Evolutionary conservation across 2,329 filamentous ascomycete genomes (phyloP), one percentile per base, ranked within the genome.

Genomic region (Beauveria varroae): DNA sequence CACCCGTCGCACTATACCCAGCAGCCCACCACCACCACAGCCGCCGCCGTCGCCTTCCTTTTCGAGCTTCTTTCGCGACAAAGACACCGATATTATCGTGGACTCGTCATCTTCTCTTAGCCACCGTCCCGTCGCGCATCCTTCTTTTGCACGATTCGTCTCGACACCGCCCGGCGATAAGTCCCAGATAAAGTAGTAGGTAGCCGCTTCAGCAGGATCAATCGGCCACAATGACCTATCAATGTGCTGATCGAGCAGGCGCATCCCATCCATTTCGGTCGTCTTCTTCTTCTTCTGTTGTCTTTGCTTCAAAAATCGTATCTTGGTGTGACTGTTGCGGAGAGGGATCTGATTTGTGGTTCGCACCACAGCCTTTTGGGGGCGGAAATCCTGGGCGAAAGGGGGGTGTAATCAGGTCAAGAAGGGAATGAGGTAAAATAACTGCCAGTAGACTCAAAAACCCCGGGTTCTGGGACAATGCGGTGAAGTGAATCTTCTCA

Each of bases 201-300:
- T 20, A 20, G 41, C 58, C 16, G 58, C 58, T 9, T 60, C 58
- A 20, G 58, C 34, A 16, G 58, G 58, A 16, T 47, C 50, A 20
- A 60, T 47, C 14, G 41, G 41, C 50, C 18, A 46, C 26, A 55
- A 16, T 16, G 58, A 60, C 58, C 22, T 37, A 30, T 60, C 58
- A 43, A 60, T 54, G 14, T 54, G 50, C 14, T 60, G 58, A 26
- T 60, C 58, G 51, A 60, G 58, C 18, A 60, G 20, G 28, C 58
- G 50, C n/a, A 60, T 47, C 7, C 20, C 41, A 14, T 60, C 37
- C 58, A 60, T 60, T 20, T 22, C 49, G 3, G 30, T 46, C 6
- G 18, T 46, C 3, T 24, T 43, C 5, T 3, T 44, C 5, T 37
- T 37, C 10, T 34, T 4, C 12, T 16, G 1, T 10, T 30, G 10